Percentiles rank a stretch among this genome's conserved stretches.
These are phyloP conservation scores for Diplodia mutila DNA, from an alignment of 2,329 filamentous ascomycete species.

Conservation along the genomic window DNA sequence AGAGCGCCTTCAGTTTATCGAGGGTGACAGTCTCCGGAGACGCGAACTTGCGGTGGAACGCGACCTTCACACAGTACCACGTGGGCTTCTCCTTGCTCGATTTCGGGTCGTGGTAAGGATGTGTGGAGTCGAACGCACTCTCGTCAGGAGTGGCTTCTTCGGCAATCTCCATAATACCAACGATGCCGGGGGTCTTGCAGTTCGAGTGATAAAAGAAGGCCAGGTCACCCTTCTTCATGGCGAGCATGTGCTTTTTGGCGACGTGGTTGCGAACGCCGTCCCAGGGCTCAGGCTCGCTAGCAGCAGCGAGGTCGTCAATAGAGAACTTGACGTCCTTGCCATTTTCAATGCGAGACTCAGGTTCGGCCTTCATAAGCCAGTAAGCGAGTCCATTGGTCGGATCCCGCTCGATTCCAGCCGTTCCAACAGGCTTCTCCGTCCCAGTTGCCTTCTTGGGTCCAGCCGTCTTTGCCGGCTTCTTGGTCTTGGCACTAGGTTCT, in stretches of 20 bases:
- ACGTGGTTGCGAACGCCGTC: conserved; percentile 65
- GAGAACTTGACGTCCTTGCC: conserved; percentile 90
- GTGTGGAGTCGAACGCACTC: conserved; percentile 69
- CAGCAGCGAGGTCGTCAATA: conserved; percentile 82
- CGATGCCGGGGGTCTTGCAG: conserved; percentile 85
- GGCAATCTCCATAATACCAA: conserved; percentile 87
- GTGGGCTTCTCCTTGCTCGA: conserved; percentile 70
- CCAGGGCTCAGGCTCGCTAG: conserved; percentile 82
- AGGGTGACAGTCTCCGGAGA: conserved; percentile 64
- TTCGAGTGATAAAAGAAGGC: conserved; percentile 98
- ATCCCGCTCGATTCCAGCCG: conserved; percentile 18
- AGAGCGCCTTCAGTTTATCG: conserved; percentile 69
- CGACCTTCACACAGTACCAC: conserved; percentile 89
- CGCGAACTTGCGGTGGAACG: conserved; percentile 81
- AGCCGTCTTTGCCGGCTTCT: conserved; percentile 16
- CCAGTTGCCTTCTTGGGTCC: conserved; percentile 1
- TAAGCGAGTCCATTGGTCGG: conserved; percentile 31
- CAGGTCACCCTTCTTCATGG: conserved; percentile 88
- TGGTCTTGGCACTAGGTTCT: background rate
- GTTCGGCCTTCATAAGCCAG: conserved; percentile 65
- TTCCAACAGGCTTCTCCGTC: background rate
- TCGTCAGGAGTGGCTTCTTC: conserved; percentile 80
- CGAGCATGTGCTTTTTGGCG: conserved; percentile 86
- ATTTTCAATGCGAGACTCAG: conserved; percentile 82
- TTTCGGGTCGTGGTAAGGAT: conserved; percentile 83